These are phyloP conservation scores for Neonectria coccinea DNA, from an alignment of 2,329 filamentous ascomycete species.

Conservation along the genomic window DNA sequence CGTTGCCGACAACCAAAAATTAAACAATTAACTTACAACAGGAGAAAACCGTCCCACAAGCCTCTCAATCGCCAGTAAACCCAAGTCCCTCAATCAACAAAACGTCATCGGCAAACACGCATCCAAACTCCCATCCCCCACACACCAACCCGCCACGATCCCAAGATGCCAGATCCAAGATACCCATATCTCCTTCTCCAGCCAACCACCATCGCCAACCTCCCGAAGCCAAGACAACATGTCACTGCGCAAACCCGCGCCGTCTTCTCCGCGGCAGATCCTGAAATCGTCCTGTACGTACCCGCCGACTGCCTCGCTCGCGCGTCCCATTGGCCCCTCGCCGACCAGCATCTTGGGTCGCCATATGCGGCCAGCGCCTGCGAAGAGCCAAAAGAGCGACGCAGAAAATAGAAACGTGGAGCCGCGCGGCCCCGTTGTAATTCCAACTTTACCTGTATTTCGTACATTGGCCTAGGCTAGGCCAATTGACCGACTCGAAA, in stretches of 20 bases:
- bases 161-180: constrained; percentile 16
- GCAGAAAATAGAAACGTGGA: constrained; percentile 40
- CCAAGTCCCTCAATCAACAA: neutral
- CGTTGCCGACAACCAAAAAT: neutral
- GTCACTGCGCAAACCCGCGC: constrained; percentile 6
- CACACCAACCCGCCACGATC: constrained; percentile 6
- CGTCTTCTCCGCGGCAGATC: constrained; percentile 4
- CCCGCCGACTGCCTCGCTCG: neutral
- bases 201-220: constrained; percentile 18
- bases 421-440: constrained; percentile 27
- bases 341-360: constrained; percentile 37
- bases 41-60: neutral
- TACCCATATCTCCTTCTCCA: constrained; percentile 9
- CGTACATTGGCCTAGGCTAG: neutral
- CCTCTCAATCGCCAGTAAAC: neutral
- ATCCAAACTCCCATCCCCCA: neutral
- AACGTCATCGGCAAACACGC: constrained; percentile 10
- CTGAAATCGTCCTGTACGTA: neutral
- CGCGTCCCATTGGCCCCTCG: constrained; percentile 30
- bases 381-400: constrained; percentile 11
- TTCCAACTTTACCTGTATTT: constrained; percentile 9
- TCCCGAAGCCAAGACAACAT: constrained; percentile 17
- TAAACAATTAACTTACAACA: neutral
- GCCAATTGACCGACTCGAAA: constrained; percentile 18
- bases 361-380: constrained; percentile 44